Conservation (phyloP, 108 stramenopile species). For the Bacterosira constricta region DNA sequence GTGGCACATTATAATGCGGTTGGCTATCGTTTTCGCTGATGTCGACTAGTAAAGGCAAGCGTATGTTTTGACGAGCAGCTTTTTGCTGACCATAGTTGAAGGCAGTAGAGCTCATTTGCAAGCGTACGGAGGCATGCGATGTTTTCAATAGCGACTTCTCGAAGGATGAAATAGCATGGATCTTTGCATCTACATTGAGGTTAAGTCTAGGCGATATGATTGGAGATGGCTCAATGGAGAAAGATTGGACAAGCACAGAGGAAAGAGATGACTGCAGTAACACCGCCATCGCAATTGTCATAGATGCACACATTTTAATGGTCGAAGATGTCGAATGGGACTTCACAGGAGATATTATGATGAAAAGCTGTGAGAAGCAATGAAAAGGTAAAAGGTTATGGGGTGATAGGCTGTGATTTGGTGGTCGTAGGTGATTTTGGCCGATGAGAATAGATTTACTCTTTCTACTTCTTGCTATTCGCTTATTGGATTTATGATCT, state of each 20-base stretch:
- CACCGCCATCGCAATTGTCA: neutral
- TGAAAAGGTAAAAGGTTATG: too few relatives aligned
- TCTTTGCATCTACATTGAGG: neutral
- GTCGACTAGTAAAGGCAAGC: slow-evolving; percentile 47
- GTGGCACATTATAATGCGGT: slow-evolving; percentile 51
- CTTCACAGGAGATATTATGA: too few relatives aligned
- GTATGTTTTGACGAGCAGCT: slow-evolving; percentile 37
- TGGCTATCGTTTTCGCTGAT: neutral
- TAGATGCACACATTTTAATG: too few relatives aligned
- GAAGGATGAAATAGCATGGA: neutral
- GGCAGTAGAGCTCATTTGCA: slow-evolving; percentile 27
- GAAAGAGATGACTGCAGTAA: neutral
- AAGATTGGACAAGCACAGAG: neutral
- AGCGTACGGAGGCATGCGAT: neutral
- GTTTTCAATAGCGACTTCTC: neutral
- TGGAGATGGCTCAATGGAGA: neutral
- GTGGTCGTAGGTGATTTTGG: too few relatives aligned
- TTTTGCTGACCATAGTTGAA: slow-evolving; percentile 20
- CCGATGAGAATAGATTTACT: too few relatives aligned
- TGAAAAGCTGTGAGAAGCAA: too few relatives aligned
- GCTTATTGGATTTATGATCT: too few relatives aligned
- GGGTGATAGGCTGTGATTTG: too few relatives aligned
- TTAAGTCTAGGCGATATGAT: neutral
- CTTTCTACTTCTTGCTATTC: too few relatives aligned
- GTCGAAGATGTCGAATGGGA: too few relatives aligned